These are phyloP conservation scores for Colletotrichum theobromicola DNA, from an alignment of 2,329 filamentous ascomycete species.

Conservation along the genomic window DNA sequence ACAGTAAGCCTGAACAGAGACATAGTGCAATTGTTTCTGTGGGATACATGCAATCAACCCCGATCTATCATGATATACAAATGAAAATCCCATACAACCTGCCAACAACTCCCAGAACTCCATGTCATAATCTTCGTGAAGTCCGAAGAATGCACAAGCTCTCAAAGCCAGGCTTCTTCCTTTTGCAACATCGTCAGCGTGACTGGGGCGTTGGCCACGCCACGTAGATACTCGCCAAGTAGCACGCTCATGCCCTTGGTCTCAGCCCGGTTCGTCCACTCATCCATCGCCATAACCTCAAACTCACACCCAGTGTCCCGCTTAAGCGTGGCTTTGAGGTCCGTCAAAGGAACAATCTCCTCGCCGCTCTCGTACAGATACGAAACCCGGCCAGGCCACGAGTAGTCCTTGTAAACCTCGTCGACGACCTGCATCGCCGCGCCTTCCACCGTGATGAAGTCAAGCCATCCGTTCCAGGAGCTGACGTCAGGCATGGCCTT, in stretches of 20 bases:
- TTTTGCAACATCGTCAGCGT: not conserved
- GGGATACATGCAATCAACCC: not conserved
- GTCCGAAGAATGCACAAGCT: not conserved
- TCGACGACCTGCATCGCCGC: not conserved
- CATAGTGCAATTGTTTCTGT: fast-evolving
- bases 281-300: not conserved
- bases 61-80: no score
- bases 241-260: not conserved
- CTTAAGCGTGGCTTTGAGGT: not conserved
- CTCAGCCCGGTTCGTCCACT: not conserved
- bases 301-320: not conserved
- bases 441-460: not conserved
- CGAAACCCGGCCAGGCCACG: not conserved
- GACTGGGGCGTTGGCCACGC: not conserved
- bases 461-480: not conserved
- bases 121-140: not conserved
- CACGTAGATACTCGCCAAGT: not conserved
- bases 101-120: not conserved
- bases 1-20: not conserved
- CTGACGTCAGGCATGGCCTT: not conserved
- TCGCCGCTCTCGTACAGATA: not conserved
- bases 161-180: not conserved
- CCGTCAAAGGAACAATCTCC: not conserved
- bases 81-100: not conserved
- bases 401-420: not conserved